phyloP scores from a whole-genome alignment of 176 grass and related monocot species.

The Bromus sterilis region DNA sequence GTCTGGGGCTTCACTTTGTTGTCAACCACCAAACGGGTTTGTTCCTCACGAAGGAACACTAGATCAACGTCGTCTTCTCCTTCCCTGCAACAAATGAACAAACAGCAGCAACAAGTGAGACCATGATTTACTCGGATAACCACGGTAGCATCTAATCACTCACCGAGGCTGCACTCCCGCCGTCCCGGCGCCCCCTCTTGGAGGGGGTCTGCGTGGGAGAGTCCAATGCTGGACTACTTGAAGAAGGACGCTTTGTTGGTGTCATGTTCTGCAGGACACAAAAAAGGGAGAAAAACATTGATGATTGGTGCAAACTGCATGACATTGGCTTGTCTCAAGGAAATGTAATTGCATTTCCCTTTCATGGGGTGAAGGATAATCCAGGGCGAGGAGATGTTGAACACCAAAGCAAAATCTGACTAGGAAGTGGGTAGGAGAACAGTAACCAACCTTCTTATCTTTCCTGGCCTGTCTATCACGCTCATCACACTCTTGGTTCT shows the following conservation, averaged over 20 bases:
- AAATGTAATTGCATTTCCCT: not conserved
- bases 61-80: conserved; percentile 20
- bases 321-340: not conserved
- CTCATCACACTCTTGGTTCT: conserved; percentile 75
- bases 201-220: conserved; percentile 37
- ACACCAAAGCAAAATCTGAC: not conserved
- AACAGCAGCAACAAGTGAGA: not conserved
- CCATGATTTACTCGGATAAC: not conserved
- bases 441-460: conserved; percentile 55
- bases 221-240: conserved; percentile 39
- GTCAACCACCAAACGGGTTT: not conserved
- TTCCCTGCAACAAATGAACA: not conserved
- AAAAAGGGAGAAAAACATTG: not conserved
- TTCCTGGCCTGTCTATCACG: conserved; percentile 57
- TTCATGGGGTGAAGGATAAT: not conserved
- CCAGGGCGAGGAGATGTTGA: not conserved
- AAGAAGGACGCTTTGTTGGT: conserved; percentile 44
- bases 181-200: conserved; percentile 53
- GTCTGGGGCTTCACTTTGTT: not conserved
- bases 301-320: not conserved
- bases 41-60: not conserved
- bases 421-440: not conserved
- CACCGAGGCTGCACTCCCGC: conserved; percentile 41
- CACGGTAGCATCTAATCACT: not conserved
- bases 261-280: conserved; percentile 38